phyloP scores from a whole-genome alignment of 2,329 filamentous ascomycete species.

The Annulohypoxylon truncatum region DNA sequence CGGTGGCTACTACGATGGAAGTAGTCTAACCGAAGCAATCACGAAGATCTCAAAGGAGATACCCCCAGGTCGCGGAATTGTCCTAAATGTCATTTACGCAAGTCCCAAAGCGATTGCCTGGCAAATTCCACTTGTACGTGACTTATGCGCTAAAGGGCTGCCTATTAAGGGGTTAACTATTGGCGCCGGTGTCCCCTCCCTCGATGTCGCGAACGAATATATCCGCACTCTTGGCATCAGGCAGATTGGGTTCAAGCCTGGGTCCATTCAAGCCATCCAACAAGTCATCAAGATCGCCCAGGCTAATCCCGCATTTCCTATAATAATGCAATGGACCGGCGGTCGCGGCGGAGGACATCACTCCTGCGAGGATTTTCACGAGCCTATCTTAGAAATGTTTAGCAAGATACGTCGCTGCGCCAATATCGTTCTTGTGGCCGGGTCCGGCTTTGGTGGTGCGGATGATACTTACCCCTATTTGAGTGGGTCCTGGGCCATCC shows the following conservation, averaged over 20 bases:
- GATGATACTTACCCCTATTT: conserved; percentile 61
- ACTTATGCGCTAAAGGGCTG: conserved; percentile 58
- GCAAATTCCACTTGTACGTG: conserved; percentile 63
- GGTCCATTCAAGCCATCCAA: conserved; percentile 57
- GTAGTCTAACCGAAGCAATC: conserved; percentile 58
- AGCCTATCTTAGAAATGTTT: conserved; percentile 60
- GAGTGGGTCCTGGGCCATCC: conserved; percentile 57
- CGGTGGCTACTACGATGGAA: conserved; percentile 61
- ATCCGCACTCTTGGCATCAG: conserved; percentile 58
- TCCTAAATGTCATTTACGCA: conserved; percentile 65
- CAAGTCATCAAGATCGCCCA: conserved; percentile 60
- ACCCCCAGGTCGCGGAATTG: conserved; percentile 62
- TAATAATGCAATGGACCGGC: conserved; percentile 62
- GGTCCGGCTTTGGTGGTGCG: conserved; percentile 59
- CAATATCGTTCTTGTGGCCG: conserved; percentile 60
- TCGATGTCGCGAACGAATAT: conserved; percentile 60
- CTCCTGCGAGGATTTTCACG: conserved; percentile 62
- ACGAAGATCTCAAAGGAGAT: conserved; percentile 57
- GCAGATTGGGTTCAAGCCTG: conserved; percentile 62
- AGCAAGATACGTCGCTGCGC: conserved; percentile 56
- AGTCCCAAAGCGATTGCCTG: conserved; percentile 63
- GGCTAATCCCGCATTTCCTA: conserved; percentile 57
- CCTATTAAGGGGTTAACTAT: conserved; percentile 61
- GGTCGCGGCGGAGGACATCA: conserved; percentile 62
- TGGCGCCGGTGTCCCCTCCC: conserved; percentile 60